Evolutionary conservation across 805 yeast genomes (phyloP), one percentile per base, ranked within the genome.

Genomic region (Barnettozyma botsteinii): DNA sequence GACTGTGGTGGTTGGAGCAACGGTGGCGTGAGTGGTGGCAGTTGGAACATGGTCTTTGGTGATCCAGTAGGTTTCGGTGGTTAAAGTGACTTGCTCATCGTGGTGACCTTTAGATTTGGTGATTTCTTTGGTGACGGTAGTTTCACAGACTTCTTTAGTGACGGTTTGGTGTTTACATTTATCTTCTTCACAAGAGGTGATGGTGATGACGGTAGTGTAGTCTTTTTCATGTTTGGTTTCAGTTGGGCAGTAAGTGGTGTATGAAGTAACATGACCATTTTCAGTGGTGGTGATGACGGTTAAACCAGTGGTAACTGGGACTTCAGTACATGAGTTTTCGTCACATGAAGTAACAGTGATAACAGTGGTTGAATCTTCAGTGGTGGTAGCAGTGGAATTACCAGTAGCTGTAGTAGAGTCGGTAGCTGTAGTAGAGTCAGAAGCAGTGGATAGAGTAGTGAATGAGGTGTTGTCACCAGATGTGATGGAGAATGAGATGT

Each of bases 401-500:
- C 14, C 31, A 28, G 19, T 5, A 28, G 31, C 18, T 7, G 31
- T n/a, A 13, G 29, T 14, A 13, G 29, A 27, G 7, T 18, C 29
- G 14, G 29, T 27, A 14, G 29, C n/a, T 4, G 29, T 9, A 13
- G n/a, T 9, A 3, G 29, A 7, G 7, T 15, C 9, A 27, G 17
- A n/a, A 14, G 29, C n/a, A 13, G 29, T 14, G 10, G 17, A n/a
- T 27, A 13, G 10, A 5, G 31, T 8, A 9, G 20, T 14, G 31
- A 15, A 14, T 14, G 17, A 9, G 11, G 31, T 8, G 4, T 28
- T 28, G 27, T 36, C 37, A 31, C 36, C 24, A 18, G 51, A 33
- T 24, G 37, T 37, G 26, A 36, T 42, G 17, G 38, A 15, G 39
- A 40, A 29, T 31, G 41, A 22, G 15, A 43, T 33, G 5, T 33